Evolutionary conservation across 192 early-diverging fungal genomes (phyloP), one percentile per base, ranked within the genome.

Genomic region (Backusella tarrabulga): DNA sequence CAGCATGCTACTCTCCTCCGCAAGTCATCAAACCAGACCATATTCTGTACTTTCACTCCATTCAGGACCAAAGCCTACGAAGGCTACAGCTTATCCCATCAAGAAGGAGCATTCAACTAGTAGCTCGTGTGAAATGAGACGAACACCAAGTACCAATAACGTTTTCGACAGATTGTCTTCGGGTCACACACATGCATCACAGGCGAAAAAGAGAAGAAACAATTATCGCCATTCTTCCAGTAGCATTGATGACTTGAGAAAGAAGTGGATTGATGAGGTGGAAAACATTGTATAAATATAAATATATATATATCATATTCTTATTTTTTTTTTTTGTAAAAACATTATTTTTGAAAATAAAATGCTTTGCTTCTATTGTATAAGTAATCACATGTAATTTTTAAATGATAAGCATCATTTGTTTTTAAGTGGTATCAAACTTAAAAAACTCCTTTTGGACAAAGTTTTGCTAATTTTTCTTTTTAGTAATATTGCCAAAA

Each of bases 91-190:
- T 63, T 63, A 63, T 29, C 56, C 74, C 12, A 12, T 42, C 34
- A 42, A 67, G 29, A 72, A 32, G 17, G 67, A 74, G 8, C n/a
- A 68, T 38, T 67, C 67, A 23, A 34, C 52, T 3, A 68, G 23
- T 68, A 68, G 66, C 12, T 60, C 77, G 2, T 67, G 3, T 38
- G 77, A 79, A 40, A 34, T 75, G n/a, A 68, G 32, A 44, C 67
- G 68, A 7, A 63, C 26, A 63, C 26, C 56, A 63, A 35, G 67
- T 17, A 54, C 23, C 23, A 73, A 67, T 54, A 74, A 73, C 11
- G 77, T 79, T 0, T 79, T 79, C 60, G 77, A 79, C 6, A 66
- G 77, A 21, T 32, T 79, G 19, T 73, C 77, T 21, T 70, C 67
- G 23, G 77, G 73, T 1, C 77, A 79, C 21, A 79, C 77, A 0